Base-by-base conservation (phyloP, 2,329 filamentous ascomycete genomes). In the Sporothrix inflata region DNA sequence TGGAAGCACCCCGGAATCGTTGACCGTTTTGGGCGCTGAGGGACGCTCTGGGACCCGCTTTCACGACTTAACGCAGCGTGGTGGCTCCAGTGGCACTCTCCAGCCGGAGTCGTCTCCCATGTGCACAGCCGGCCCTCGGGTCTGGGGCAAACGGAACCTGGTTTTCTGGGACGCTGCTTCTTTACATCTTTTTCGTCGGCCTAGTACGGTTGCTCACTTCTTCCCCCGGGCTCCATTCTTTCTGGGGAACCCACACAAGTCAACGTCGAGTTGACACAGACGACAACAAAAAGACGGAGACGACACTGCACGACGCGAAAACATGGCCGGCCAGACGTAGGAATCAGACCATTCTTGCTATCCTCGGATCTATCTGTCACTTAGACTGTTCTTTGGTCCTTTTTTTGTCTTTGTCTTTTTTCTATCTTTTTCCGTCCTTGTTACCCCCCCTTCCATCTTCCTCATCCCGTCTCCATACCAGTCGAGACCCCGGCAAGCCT, bases 211-310 rank as follows among this genome's bases (percentile, higher is more conserved):
- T 4, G 8, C 42, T 12, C 42, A 53, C 49, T 53, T 6, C 7
- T 19, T n/a, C 55, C 55, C 55, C 16, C 27, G 27, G 55, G 30
- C 16, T 60, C 30, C 30, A 60, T 60, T 60, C 55, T 60, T 34
- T 60, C 55, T 60, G 55, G 55, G 55, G 55, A 60, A 60, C 24
- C 55, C 55, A 60, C 55, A 60, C 55, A 24, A 19, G 12, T 47
- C 45, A 19, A 47, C 45, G 14, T 47, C 5, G 45, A 47, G 45
- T 53, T 27, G n/a, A 34, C 55, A 34, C 55, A 34, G 55, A 60
- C 55, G 8, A 60, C 55, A 19, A 60, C 55, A 60, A 60, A 60
- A 57, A 60, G 27, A 60, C 27, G 16, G 30, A 34, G 14, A 60
- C 14, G 30, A 16, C 24, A 34, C 14, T 19, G 24, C 6, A 38